These are phyloP conservation scores for Saturnispora saitoi DNA, from an alignment of 805 yeast species.

Conservation along the genomic window DNA sequence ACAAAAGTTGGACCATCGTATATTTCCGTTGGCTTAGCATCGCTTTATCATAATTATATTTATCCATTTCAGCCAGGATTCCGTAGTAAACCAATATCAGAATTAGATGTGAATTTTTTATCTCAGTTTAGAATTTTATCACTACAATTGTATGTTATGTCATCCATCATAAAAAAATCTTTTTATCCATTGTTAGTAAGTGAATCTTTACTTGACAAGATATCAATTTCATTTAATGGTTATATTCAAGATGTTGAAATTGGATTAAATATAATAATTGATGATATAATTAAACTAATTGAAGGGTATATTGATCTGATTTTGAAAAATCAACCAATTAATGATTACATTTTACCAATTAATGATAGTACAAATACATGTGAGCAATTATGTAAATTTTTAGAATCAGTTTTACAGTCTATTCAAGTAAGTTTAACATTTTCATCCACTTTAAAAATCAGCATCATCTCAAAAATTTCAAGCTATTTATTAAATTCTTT, in stretches of 20 bases:
- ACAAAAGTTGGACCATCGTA: conserved; percentile 67
- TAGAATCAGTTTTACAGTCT: conserved; percentile 31
- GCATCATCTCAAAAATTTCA: conserved; percentile 18
- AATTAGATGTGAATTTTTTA: conserved; percentile 16
- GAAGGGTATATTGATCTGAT: conserved; percentile 41
- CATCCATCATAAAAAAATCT: conserved; percentile 66
- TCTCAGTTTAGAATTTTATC: conserved; percentile 20
- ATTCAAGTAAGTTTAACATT: conserved; percentile 27
- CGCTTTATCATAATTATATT: conserved; percentile 37
- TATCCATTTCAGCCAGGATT: conserved; percentile 20
- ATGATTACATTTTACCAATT: conserved; percentile 42
- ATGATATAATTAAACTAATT: conserved; percentile 47
- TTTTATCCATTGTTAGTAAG: conserved; percentile 58
- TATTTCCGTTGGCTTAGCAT: conserved; percentile 67
- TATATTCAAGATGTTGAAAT: conserved; percentile 38
- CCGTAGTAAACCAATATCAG: conserved; percentile 21
- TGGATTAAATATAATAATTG: conserved; percentile 54
- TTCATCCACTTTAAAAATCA: conserved; percentile 18
- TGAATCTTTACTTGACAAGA: conserved; percentile 12
- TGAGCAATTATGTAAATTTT: conserved; percentile 46
- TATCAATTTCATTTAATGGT: conserved; percentile 20
- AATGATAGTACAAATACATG: conserved; percentile 65
- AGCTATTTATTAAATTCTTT: conserved; percentile 39
- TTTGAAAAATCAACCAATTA: conserved; percentile 53
- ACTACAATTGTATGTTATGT: conserved; percentile 43